Percentiles rank a stretch among this genome's conserved stretches.
Evolutionary conservation across 2,329 filamentous ascomycete genomes (phyloP).

Genomic region (Neofusicoccum umdonicola): DNA sequence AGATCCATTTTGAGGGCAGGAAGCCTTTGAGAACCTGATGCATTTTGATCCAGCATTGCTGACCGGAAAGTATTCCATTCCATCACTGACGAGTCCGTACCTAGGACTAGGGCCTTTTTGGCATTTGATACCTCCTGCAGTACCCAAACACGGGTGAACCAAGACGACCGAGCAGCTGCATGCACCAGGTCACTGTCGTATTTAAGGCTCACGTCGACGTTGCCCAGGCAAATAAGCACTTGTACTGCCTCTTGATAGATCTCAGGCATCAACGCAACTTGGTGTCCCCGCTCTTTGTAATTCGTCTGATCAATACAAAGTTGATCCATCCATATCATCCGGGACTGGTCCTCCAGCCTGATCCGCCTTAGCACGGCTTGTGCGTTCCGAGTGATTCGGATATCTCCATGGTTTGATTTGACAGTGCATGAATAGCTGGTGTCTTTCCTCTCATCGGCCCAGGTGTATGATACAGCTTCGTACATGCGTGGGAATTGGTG

Average conservation of each 20-base stretch:
- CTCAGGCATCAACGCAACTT: background rate
- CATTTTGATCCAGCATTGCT: too few species aligned
- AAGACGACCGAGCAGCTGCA: background rate
- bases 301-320: background rate
- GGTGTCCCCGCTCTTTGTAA: background rate
- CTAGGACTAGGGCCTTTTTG: background rate
- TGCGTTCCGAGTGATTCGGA: background rate
- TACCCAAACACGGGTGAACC: background rate
- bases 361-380: background rate
- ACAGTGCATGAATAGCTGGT: background rate
- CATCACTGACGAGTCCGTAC: too few species aligned
- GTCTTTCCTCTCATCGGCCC: background rate
- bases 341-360: background rate
- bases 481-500: background rate
- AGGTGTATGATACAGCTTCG: background rate
- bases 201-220: background rate
- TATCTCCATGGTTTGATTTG: background rate
- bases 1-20: background rate
- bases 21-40: background rate
- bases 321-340: background rate
- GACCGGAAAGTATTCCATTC: too few species aligned
- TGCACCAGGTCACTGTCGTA: background rate
- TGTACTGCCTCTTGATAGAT: background rate
- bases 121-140: background rate
- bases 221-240: background rate